Evolutionary conservation across 305 asterid species (phyloP).

Genomic region (Solanum aculeatissimum): DNA sequence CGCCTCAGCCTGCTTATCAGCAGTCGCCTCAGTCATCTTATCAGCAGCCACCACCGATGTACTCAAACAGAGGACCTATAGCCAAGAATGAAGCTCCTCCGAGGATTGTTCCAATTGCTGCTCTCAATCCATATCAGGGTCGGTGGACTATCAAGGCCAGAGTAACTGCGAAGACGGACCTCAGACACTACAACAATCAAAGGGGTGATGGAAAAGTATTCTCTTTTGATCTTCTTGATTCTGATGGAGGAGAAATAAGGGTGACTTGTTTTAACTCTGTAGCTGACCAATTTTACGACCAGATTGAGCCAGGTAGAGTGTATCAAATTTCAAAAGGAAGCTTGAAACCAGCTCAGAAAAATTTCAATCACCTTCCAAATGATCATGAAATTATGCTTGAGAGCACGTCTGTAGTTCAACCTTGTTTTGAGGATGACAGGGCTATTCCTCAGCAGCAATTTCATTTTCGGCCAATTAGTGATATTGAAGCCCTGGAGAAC

Average conservation of each 20-base stretch:
- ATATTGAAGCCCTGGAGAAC: slow-evolving; percentile 60
- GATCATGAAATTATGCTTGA: slow-evolving; percentile 80
- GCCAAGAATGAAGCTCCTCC: slow-evolving; percentile 81
- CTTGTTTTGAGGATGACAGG: slow-evolving; percentile 61
- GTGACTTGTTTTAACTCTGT: slow-evolving; percentile 90
- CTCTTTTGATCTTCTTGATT: slow-evolving; percentile 91
- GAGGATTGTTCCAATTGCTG: slow-evolving; percentile 72
- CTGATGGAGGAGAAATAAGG: slow-evolving; percentile 90
- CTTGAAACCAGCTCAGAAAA: slow-evolving; percentile 59
- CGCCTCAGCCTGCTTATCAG: slow-evolving; percentile 45
- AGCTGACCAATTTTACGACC: slow-evolving; percentile 63
- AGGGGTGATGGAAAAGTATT: slow-evolving; percentile 93
- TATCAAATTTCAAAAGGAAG: slow-evolving; percentile 70
- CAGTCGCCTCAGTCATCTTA: slow-evolving; percentile 44
- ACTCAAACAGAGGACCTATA: slow-evolving; percentile 75
- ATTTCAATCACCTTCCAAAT: slow-evolving; percentile 68
- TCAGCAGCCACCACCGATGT: slow-evolving; percentile 55
- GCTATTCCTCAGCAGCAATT: slow-evolving; percentile 81
- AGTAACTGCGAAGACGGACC: slow-evolving; percentile 73
- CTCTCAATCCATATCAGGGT: slow-evolving; percentile 76
- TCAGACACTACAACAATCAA: slow-evolving; percentile 59
- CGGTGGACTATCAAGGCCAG: slow-evolving; percentile 96
- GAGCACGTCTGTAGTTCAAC: slow-evolving; percentile 51
- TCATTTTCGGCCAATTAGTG: slow-evolving; percentile 60
- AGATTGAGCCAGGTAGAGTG: slow-evolving; percentile 63